Base-by-base conservation (phyloP, 2,329 filamentous ascomycete genomes). In the Sclerotiophoma versabilis region DNA sequence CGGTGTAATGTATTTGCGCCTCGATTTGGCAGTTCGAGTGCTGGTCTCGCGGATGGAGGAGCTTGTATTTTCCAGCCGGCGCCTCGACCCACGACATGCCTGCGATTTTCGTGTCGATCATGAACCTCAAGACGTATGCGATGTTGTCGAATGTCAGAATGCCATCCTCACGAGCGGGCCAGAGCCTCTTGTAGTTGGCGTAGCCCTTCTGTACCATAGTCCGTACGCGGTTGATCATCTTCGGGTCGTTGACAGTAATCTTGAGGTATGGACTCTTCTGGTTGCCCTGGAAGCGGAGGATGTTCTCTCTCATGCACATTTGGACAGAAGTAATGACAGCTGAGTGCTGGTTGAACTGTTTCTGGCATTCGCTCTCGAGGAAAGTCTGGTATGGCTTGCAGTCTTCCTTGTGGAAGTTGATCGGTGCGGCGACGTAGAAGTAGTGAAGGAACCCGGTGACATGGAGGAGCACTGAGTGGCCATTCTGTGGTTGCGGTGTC, bases 1-100 rank as follows among this genome's bases (percentile, higher is more conserved):
- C 88, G 54, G 81, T 80, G 69, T 96, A 96, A 72, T 89, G 87
- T 50, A 96, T 85, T 63, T 88, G 84, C 11, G 93, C 95, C 77
- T 99, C 95, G 60, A 99, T 96, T 76, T 99, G 95, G 74, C 95
- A 98, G 67, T 92, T 96, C 2, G 93, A 98, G 60, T 96, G 90
- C 57, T 87, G 84, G 54, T 88, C 82, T 49, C 84, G 76, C 11
- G 84, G 77, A 1, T 85, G 79, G 15, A 96, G 80, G 45, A 96
- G 79, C 49, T 83, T 82, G 77, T 93, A 97, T 58, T 87, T 87
- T 25, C 82, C 83, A 3, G 88, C 83, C 19, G 91, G 88, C 15
- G 88, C 91, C 75, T 96, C 92, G 0, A 98, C 92, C 95, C 95
- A 99, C 1, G 92, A 93, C 95, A 99, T 99, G 60, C 95, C 95